Evolutionary conservation across 768 basidiomycete genomes (phyloP).

Genomic region (Kwoniella botswanensis): DNA sequence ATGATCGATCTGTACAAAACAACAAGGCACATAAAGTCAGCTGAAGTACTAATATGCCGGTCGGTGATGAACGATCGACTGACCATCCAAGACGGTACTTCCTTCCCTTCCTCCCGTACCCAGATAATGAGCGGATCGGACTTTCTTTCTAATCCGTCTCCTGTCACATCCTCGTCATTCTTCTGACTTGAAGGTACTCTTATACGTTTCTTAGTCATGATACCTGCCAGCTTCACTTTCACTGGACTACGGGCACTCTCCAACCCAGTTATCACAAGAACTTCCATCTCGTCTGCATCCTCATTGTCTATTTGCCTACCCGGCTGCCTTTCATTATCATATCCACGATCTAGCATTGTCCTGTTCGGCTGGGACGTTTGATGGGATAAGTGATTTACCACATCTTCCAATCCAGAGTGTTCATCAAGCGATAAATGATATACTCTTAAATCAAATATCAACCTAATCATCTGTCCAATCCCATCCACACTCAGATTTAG

Average conservation of each 20-base stretch:
- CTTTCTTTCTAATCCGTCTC: neutral
- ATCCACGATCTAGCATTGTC: too few relatives aligned
- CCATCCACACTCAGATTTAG: neutral
- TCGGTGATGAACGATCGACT: conserved; percentile 11
- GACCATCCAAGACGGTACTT: conserved; percentile 44
- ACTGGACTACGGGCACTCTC: conserved; percentile 32
- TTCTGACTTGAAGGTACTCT: neutral
- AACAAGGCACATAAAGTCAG: neutral
- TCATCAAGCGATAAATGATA: conserved; percentile 4
- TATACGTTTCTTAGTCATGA: conserved; percentile 23
- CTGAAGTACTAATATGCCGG: neutral
- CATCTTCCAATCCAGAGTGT: neutral
- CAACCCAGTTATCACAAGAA: conserved; percentile 39
- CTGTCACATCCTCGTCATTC: neutral
- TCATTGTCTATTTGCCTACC: too few relatives aligned
- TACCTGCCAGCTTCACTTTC: conserved; percentile 37
- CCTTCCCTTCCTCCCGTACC: conserved; percentile 37
- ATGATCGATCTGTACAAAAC: conserved; percentile 22
- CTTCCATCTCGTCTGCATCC: conserved; percentile 5
- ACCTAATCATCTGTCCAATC: conserved; percentile 7
- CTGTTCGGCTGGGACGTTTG: too few relatives aligned
- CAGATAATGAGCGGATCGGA: conserved; percentile 36
- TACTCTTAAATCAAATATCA: conserved; percentile 22
- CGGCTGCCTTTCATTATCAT: too few relatives aligned
- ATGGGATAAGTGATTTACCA: neutral